These are phyloP conservation scores for Aspergillus floridensis DNA, from an alignment of 2,329 filamentous ascomycete species.

Conservation along the genomic window DNA sequence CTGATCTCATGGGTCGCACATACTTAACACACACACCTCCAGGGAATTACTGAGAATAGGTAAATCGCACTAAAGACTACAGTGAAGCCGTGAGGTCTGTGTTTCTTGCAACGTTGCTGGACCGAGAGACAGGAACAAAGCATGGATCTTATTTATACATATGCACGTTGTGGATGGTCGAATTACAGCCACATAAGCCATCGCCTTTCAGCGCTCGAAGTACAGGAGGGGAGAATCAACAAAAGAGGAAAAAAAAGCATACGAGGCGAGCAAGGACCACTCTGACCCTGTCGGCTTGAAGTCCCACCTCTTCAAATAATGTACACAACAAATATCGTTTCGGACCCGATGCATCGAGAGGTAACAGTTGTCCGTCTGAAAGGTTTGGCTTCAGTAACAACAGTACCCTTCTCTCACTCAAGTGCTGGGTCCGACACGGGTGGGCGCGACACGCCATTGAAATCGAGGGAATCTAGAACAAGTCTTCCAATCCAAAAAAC, in stretches of 20 bases:
- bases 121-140: no score
- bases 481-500: conserved; percentile 20
- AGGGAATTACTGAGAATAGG: no score
- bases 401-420: background rate
- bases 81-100: no score
- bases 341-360: background rate
- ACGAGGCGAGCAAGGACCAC: background rate
- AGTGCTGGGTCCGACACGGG: background rate
- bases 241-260: background rate
- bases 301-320: conserved; percentile 9
- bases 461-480: conserved; percentile 14
- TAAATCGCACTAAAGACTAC: no score
- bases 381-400: background rate
- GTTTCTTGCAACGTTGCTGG: no score
- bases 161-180: background rate
- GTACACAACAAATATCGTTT: conserved; percentile 7
- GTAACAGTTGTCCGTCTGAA: background rate
- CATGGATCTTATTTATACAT: background rate
- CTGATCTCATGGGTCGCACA: no score
- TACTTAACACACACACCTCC: no score
- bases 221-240: conserved; percentile 25
- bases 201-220: conserved; percentile 11
- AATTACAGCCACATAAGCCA: conserved; percentile 2
- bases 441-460: background rate
- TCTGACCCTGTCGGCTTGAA: background rate